These are phyloP conservation scores for Babesia ovata DNA, from an alignment of 169 alveolate genomes.

Conservation along the genomic window DNA sequence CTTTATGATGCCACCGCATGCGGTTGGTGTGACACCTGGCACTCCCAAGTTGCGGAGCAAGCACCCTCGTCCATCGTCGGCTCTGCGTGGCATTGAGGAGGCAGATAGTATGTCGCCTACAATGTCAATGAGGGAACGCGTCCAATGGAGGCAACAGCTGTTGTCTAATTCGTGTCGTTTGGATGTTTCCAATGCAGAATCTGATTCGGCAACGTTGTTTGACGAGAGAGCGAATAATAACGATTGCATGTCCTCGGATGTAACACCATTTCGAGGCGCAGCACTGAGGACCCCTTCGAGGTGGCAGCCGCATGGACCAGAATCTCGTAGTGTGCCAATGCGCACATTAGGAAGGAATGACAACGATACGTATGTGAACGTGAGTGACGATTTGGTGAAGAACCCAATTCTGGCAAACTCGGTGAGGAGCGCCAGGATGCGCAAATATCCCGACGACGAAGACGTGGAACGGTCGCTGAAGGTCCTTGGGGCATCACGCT, in stretches of 20 bases:
- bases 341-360: background rate
- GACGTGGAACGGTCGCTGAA: slow-evolving; percentile 27
- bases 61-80: background rate
- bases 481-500: slow-evolving; percentile 59
- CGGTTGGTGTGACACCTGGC: background rate
- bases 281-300: slow-evolving; percentile 1
- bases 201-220: background rate
- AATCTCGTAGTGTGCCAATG: background rate
- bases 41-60: slow-evolving; percentile 9
- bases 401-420: slow-evolving; percentile 60
- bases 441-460: slow-evolving; percentile 28
- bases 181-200: background rate
- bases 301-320: background rate
- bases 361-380: slow-evolving; percentile 38
- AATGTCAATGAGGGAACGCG: slow-evolving; percentile 13
- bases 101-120: background rate
- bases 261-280: background rate
- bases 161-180: background rate
- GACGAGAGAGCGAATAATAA: background rate
- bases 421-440: slow-evolving; percentile 36
- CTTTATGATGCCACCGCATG: background rate
- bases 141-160: slow-evolving; percentile 6
- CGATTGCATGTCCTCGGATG: background rate
- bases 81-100: background rate
- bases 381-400: slow-evolving; percentile 43